Base-by-base conservation (phyloP, 768 basidiomycete species). In the Omphalotus guepiniiformis region DNA sequence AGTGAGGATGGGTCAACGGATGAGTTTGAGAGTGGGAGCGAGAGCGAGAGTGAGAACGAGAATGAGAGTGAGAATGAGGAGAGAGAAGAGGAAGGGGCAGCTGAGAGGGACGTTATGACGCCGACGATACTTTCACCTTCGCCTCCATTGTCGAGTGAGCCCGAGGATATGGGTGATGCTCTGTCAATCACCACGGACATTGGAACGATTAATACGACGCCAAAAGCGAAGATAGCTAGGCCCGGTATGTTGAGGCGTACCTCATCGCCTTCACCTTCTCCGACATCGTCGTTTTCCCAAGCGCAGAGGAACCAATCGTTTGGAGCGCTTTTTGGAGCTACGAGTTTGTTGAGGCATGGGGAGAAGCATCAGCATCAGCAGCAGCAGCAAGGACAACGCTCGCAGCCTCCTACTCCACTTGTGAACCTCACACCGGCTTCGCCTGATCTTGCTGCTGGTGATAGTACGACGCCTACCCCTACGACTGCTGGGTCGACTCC, bases 11-110 rank as follows among this genome's bases (percentile, higher is more conserved):
- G n/a, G 22, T 65, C 64, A 2, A 63, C 65, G 12, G 58, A 59
- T 30, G 65, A 70, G 37, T 60, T 57, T 29, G 64, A 55, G 37
- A 61, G 67, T n/a, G 67, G 66, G 3, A 56, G 56, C 19, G 46
- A 49, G 41, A 37, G 12, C 29, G 51, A 60, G 30, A 50, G 59
- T 22, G 56, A 57, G 23, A 55, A 67, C 0, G 58, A 67, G 3
- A 48, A 60, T 13, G 51, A 58, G n/a, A n/a, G n/a, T 36, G 53
- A 47, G 38, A 3, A 15, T 19, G 46, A 47, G 32, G 46, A 47
- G n/a, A 71, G 71, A 35, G 62, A 63, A 0, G 65, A 63, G 7
- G 58, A 55, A 35, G 55, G 58, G 19, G 67, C 65, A 19, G 67
- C 67, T 11, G 69, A 69, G 6, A 65, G 57, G 9, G 62, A 60